A percentile compares a stretch with the other conserved stretches of the same genome.
These are phyloP conservation scores for Multifurca ochricompacta DNA, from an alignment of 768 basidiomycete species.

Conservation along the genomic window DNA sequence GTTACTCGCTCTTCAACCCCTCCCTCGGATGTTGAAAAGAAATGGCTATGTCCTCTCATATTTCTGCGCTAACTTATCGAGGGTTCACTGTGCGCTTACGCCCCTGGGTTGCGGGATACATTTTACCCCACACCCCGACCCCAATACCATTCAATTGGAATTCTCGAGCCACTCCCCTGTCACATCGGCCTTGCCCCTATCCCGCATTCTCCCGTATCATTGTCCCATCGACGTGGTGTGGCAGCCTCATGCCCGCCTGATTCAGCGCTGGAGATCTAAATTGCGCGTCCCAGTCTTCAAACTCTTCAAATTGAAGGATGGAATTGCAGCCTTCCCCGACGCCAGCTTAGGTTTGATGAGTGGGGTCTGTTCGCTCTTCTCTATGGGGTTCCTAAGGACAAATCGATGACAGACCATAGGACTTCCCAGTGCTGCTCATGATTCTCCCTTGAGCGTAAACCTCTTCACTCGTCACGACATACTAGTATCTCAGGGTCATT, in stretches of 20 bases:
- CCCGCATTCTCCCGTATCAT: conserved; percentile 15
- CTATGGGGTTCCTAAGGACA: neutral
- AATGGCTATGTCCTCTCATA: neutral
- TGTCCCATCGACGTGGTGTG: conserved; percentile 16
- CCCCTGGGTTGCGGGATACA: neutral
- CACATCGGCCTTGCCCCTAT: conserved; percentile 18
- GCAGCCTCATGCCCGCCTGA: conserved; percentile 18
- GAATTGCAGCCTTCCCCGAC: conserved; percentile 4
- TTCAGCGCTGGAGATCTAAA: conserved; percentile 3
- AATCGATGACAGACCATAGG: neutral
- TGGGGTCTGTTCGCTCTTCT: neutral
- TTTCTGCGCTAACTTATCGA: neutral
- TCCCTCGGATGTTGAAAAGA: neutral
- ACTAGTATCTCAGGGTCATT: conserved; percentile 1
- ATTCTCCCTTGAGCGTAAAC: neutral
- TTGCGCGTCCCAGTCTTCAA: too few species aligned
- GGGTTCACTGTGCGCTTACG: neutral
- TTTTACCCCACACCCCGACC: neutral
- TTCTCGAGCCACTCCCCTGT: conserved; percentile 10
- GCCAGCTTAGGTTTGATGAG: neutral
- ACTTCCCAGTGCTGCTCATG: neutral
- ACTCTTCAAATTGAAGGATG: too few species aligned
- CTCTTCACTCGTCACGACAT: neutral
- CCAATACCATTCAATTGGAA: conserved; percentile 4
- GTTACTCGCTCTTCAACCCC: neutral